Conservation (phyloP, 805 yeast genomes). For the Saccharomycopsis guyanensis region DNA sequence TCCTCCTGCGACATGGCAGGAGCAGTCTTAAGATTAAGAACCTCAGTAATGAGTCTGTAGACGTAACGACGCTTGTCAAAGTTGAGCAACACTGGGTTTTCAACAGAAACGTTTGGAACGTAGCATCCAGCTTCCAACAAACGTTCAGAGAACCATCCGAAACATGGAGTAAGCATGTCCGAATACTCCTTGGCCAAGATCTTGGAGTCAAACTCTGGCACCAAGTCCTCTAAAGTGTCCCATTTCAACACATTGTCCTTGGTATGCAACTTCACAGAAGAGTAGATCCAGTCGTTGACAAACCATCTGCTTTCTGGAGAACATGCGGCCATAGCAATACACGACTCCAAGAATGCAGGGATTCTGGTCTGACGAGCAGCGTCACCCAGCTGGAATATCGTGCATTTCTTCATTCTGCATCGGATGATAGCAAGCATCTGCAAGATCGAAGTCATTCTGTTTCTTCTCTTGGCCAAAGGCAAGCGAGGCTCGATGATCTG, state of each 20-base stretch:
- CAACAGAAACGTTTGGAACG: slow-evolving; percentile 71
- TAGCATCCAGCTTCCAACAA: slow-evolving; percentile 66
- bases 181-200: slow-evolving; percentile 26
- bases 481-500: slow-evolving; percentile 61
- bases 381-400: slow-evolving; percentile 35
- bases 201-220: slow-evolving; percentile 31
- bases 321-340: slow-evolving; percentile 62
- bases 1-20: slow-evolving; percentile 25
- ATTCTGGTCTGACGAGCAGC: slow-evolving; percentile 29
- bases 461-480: slow-evolving; percentile 50
- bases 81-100: slow-evolving; percentile 59
- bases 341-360: slow-evolving; percentile 82
- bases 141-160: slow-evolving; percentile 86
- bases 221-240: slow-evolving; percentile 28
- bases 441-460: slow-evolving; percentile 61
- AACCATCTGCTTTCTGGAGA: slow-evolving; percentile 75
- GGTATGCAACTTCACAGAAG: slow-evolving; percentile 33
- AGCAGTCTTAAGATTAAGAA: slow-evolving; percentile 34
- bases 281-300: slow-evolving; percentile 60
- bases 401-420: slow-evolving; percentile 55
- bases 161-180: slow-evolving; percentile 62
- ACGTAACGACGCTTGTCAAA: slow-evolving; percentile 78
- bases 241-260: slow-evolving; percentile 25
- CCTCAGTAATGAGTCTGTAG: slow-evolving; percentile 51
- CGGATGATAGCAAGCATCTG: slow-evolving; percentile 58